Evolutionary conservation across 2,329 filamentous ascomycete genomes (phyloP).

Genomic region (Rugonectria rugulosa): DNA sequence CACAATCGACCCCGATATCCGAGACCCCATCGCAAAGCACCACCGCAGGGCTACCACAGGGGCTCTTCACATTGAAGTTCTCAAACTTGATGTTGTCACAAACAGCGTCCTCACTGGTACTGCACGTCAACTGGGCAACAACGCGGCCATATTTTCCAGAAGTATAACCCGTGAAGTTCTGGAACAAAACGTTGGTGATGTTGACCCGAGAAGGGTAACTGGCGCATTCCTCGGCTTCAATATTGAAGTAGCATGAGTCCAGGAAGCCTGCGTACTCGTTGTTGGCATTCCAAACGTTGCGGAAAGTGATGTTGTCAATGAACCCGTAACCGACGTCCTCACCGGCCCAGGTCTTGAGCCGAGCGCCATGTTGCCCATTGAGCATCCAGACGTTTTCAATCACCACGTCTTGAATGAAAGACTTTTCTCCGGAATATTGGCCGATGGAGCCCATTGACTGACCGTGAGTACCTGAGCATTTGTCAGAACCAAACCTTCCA

Average conservation of each 20-base stretch:
- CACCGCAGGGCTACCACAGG: conserved; percentile 30
- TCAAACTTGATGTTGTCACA: conserved; percentile 36
- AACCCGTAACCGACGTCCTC: conserved; percentile 33
- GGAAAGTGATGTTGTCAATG: conserved; percentile 37
- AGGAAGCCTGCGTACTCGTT: conserved; percentile 36
- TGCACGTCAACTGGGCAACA: conserved; percentile 31
- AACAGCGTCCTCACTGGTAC: conserved; percentile 32
- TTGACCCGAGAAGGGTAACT: conserved; percentile 36
- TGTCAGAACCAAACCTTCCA: neutral
- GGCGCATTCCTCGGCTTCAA: conserved; percentile 25
- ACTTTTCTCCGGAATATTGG: conserved; percentile 34
- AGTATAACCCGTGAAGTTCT: conserved; percentile 37
- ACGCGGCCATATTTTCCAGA: conserved; percentile 35
- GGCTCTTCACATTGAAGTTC: conserved; percentile 32
- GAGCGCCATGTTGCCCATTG: conserved; percentile 35
- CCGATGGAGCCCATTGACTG: conserved; percentile 36
- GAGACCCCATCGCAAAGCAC: conserved; percentile 34
- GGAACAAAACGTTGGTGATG: conserved; percentile 35
- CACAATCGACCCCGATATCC: conserved; percentile 33
- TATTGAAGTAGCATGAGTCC: conserved; percentile 39
- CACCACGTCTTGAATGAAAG: conserved; percentile 34
- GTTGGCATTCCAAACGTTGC: conserved; percentile 36
- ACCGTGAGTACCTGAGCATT: conserved; percentile 21
- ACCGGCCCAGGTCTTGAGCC: conserved; percentile 37
- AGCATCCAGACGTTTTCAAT: conserved; percentile 39